phyloP scores from a whole-genome alignment of 176 grass and related monocot species.

The Hordeum vulgare region DNA sequence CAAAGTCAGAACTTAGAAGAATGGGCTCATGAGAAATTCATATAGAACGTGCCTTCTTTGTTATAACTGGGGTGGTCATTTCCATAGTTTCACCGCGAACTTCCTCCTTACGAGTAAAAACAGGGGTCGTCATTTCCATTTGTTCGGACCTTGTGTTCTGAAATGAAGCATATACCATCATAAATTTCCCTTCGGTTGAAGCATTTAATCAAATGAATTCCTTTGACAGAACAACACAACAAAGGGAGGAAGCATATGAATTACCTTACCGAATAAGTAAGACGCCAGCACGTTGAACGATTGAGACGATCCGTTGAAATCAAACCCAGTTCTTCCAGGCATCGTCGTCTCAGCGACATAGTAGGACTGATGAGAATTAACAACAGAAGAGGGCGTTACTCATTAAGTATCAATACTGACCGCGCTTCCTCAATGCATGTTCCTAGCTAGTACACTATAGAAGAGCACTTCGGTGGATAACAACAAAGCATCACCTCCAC shows the following conservation, averaged over 20 bases:
- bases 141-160: constrained; percentile 64
- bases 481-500: constrained; percentile 48
- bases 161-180: constrained; percentile 10
- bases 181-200: background rate
- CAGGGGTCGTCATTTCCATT: constrained; percentile 97
- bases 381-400: background rate
- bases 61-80: constrained; percentile 94
- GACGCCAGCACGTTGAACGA: constrained; percentile 75
- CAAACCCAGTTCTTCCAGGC: constrained; percentile 65
- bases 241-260: background rate
- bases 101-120: constrained; percentile 56
- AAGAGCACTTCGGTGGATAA: background rate
- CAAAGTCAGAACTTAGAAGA: background rate
- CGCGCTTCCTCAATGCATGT: background rate
- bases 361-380: constrained; percentile 51
- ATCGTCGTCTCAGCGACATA: constrained; percentile 73
- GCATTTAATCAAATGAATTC: background rate
- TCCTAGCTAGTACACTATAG: background rate
- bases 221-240: background rate
- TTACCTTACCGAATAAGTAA: constrained; percentile 98
- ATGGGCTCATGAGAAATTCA: background rate
- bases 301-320: constrained; percentile 77
- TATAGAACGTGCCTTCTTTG: constrained; percentile 41
- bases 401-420: background rate
- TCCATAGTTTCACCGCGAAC: constrained; percentile 59